These are phyloP conservation scores for Cenococcum geophilum DNA, from an alignment of 495 filamentous ascomycete genomes.

Conservation along the genomic window DNA sequence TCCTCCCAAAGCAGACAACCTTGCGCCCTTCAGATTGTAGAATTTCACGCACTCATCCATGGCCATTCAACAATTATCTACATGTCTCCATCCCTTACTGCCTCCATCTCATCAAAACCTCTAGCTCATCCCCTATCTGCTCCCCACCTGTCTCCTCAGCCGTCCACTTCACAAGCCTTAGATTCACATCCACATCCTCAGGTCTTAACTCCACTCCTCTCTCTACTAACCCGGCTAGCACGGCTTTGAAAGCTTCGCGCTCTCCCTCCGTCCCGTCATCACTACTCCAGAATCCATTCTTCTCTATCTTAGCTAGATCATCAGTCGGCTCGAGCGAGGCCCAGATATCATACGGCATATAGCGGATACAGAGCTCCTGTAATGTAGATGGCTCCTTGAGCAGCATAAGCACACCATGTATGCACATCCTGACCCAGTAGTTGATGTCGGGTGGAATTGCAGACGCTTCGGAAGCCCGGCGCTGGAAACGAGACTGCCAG, in stretches of 20 bases:
- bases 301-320: constrained; percentile 11
- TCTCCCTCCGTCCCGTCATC: constrained; percentile 7
- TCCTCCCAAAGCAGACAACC: too few relatives aligned
- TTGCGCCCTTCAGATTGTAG: too few relatives aligned
- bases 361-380: constrained; percentile 18
- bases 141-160: constrained; percentile 12
- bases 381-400: constrained; percentile 1
- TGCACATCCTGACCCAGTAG: constrained; percentile 20
- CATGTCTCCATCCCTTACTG: not conserved
- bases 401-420: constrained; percentile 22
- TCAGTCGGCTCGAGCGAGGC: constrained; percentile 19
- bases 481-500: not conserved
- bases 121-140: constrained; percentile 21
- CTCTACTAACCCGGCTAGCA: constrained; percentile 12
- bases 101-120: constrained; percentile 17
- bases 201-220: constrained; percentile 1
- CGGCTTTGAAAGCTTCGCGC: constrained; percentile 18
- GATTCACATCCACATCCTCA: constrained; percentile 7
- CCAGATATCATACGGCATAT: constrained; percentile 21
- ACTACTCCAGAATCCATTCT: constrained; percentile 18
- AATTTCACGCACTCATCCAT: not conserved
- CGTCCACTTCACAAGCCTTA: constrained; percentile 17
- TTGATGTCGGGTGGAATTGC: constrained; percentile 10
- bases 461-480: not conserved
- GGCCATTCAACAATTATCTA: not conserved